A percentile compares a stretch with the other conserved stretches of the same genome.
phyloP scores from a whole-genome alignment of 352 stramenopile species.

The Phytophthora chlamydospora region DNA sequence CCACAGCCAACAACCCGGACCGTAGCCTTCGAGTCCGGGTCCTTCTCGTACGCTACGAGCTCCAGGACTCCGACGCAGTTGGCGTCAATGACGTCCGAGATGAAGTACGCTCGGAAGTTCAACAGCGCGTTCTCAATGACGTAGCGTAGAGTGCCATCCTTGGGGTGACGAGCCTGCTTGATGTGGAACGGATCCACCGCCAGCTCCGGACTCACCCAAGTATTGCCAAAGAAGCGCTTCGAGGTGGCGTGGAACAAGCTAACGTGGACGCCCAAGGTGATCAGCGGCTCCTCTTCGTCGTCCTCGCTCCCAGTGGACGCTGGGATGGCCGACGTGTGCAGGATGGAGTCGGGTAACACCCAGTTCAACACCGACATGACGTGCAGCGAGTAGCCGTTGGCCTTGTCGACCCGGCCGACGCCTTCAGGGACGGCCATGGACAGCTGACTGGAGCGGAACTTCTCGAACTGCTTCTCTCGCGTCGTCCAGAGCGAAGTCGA shows the following conservation, averaged over 20 bases:
- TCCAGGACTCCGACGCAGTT: conserved; percentile 94
- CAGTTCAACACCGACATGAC: conserved; percentile 72
- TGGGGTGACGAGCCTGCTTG: conserved; percentile 51
- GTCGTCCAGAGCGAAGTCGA: conserved; percentile 54
- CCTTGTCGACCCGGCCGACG: conserved; percentile 57
- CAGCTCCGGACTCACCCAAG: conserved; percentile 84
- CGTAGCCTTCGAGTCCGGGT: conserved; percentile 75
- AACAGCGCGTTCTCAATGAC: conserved; percentile 57
- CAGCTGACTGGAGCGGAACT: conserved; percentile 66
- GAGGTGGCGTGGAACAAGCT: conserved; percentile 89
- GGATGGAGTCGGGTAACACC: conserved; percentile 62
- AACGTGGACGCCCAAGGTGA: conserved; percentile 82
- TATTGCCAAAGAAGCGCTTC: conserved; percentile 94
- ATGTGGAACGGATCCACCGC: conserved; percentile 55
- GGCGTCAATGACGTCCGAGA: conserved; percentile 86
- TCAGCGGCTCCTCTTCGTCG: conserved; percentile 50
- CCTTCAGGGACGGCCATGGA: conserved; percentile 69
- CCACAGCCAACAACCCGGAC: conserved; percentile 86
- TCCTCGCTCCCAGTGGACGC: conserved; percentile 32
- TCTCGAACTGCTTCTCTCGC: conserved; percentile 80
- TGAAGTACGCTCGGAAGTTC: conserved; percentile 86
- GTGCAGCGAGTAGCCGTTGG: conserved; percentile 67
- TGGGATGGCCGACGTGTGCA: conserved; percentile 41
- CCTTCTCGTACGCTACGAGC: conserved; percentile 91
- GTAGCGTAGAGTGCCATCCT: conserved; percentile 53